A percentile compares a stretch with the other conserved stretches of the same genome.
These are phyloP conservation scores for Rhodotorula sp. DNA, from an alignment of 1,284 basidiomycete genomes.

Conservation along the genomic window DNA sequence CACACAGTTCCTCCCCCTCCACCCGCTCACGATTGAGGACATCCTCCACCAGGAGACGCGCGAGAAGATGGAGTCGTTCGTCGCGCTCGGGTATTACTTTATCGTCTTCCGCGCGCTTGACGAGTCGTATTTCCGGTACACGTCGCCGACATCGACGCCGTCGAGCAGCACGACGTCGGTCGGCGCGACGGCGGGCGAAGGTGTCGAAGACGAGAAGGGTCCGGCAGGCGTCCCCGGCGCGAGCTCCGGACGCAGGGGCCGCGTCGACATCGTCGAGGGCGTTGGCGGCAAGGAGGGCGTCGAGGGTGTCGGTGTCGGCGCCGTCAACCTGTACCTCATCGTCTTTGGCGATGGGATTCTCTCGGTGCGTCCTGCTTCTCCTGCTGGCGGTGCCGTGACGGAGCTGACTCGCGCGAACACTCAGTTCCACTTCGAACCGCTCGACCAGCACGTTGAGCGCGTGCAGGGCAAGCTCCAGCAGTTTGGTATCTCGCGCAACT, in stretches of 20 bases:
- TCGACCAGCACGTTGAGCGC: slow-evolving; percentile 79
- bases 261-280: slow-evolving; percentile 61
- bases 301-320: slow-evolving; percentile 66
- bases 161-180: slow-evolving; percentile 3
- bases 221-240: slow-evolving; percentile 11
- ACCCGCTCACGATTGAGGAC: slow-evolving; percentile 92
- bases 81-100: slow-evolving; percentile 89
- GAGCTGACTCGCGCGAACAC: too few species aligned
- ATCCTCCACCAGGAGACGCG: slow-evolving; percentile 91
- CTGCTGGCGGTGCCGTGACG: too few species aligned
- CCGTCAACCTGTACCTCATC: slow-evolving; percentile 82
- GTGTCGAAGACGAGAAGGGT: slow-evolving; percentile 25
- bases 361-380: slow-evolving; percentile 62
- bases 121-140: slow-evolving; percentile 62
- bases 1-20: slow-evolving; percentile 74
- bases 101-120: slow-evolving; percentile 85
- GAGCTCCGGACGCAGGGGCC: slow-evolving; percentile 45
- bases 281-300: slow-evolving; percentile 60
- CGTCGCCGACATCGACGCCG: slow-evolving; percentile 46
- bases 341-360: slow-evolving; percentile 89
- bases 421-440: slow-evolving; percentile 90
- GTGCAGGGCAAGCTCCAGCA: slow-evolving; percentile 68
- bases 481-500: slow-evolving; percentile 58
- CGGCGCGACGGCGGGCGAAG: neutral
- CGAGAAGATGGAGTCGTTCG: slow-evolving; percentile 89